Evolutionary conservation across 176 grass and related monocot species (phyloP).

Genomic region (Thinopyrum elongatum): DNA sequence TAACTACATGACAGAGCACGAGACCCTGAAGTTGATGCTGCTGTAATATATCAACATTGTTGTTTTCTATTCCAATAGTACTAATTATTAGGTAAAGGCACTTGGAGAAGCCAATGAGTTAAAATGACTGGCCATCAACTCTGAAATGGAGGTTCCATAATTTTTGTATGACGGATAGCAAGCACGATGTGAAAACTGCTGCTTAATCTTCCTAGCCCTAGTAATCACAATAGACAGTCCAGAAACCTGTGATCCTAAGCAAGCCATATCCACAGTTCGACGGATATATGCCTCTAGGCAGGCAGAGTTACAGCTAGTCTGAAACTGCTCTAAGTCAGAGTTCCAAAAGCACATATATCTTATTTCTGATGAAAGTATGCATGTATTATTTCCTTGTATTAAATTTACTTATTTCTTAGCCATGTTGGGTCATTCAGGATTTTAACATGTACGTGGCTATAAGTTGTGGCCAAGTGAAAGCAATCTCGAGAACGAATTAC

Average conservation of each 20-base stretch:
- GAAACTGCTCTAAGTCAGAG: not conserved
- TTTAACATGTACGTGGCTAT: too few species aligned
- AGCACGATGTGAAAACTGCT: not conserved
- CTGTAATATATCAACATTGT: not conserved
- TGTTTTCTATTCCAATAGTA: not conserved
- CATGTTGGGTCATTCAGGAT: too few species aligned
- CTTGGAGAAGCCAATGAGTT: not conserved
- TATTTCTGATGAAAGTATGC: too few species aligned
- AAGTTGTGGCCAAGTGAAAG: too few species aligned
- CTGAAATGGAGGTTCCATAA: not conserved
- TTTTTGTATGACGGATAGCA: not conserved
- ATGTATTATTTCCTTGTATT: too few species aligned
- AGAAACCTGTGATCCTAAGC: not conserved
- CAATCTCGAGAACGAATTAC: too few species aligned
- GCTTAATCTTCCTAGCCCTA: not conserved
- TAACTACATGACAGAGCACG: not conserved
- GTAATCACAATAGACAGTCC: not conserved
- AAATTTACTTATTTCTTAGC: too few species aligned
- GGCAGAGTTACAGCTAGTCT: not conserved
- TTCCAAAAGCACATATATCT: slow-evolving; percentile 3
- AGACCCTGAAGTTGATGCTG: not conserved
- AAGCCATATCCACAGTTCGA: not conserved
- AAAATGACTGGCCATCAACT: not conserved
- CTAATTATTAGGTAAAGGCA: not conserved
- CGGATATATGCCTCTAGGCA: not conserved